These are phyloP conservation scores for Saturnispora kantuleensis DNA, from an alignment of 805 yeast species.

Conservation along the genomic window DNA sequence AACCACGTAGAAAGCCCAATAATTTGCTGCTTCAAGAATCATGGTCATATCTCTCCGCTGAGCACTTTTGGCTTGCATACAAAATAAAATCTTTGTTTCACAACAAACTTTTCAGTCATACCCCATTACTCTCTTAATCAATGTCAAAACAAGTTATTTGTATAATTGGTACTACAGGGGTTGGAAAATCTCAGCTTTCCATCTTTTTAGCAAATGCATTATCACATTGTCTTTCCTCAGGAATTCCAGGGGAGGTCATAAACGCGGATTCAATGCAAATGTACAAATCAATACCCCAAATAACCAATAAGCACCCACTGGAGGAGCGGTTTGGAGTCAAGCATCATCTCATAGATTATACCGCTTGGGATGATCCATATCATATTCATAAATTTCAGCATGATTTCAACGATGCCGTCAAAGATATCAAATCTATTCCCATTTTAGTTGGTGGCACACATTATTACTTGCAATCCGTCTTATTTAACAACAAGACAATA, in stretches of 20 bases:
- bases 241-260: conserved; percentile 66
- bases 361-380: conserved; percentile 72
- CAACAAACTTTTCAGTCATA: not conserved
- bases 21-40: too few relatives aligned
- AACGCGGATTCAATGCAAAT: conserved; percentile 98
- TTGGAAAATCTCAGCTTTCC: conserved; percentile 84
- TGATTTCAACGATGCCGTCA: conserved; percentile 58
- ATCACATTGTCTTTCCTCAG: conserved; percentile 11
- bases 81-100: not conserved
- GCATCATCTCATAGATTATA: conserved; percentile 85
- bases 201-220: conserved; percentile 68
- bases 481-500: conserved; percentile 62
- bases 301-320: conserved; percentile 88
- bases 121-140: not conserved
- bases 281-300: conserved; percentile 59
- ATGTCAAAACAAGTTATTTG: conserved; percentile 19
- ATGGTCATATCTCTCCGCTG: too few relatives aligned
- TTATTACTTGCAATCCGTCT: conserved; percentile 72
- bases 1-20: too few relatives aligned
- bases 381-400: conserved; percentile 65
- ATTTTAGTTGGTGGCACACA: conserved; percentile 95
- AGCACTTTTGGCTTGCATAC: not conserved
- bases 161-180: conserved; percentile 81
- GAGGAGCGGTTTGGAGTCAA: conserved; percentile 62
- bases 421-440: conserved; percentile 62